Percentiles rank a stretch among this genome's conserved stretches.
Evolutionary conservation across 177 flowering plant species (phyloP).

Genomic region (Vitis hybrid): DNA sequence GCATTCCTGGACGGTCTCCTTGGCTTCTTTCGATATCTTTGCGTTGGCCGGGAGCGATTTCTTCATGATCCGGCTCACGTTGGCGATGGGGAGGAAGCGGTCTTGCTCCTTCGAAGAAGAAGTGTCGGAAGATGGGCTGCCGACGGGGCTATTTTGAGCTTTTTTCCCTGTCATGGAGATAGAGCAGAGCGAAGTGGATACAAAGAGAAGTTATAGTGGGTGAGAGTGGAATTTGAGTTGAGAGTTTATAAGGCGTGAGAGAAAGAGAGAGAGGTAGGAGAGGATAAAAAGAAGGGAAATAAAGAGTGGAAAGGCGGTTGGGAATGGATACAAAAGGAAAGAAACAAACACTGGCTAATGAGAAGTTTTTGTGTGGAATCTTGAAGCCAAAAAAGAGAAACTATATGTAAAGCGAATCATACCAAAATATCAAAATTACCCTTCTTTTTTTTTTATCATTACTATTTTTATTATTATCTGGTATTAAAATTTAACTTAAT

Average conservation of each 20-base stretch:
- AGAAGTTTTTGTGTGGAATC: no score
- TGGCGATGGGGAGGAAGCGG: constrained; percentile 47
- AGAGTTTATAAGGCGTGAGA: neutral
- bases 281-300: neutral
- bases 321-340: constrained; percentile 24
- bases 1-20: constrained; percentile 50
- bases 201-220: no score
- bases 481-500: no score
- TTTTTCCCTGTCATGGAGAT: constrained; percentile 25
- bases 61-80: constrained; percentile 52
- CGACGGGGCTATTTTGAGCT: constrained; percentile 16
- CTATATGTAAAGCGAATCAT: neutral
- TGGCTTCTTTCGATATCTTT: constrained; percentile 51
- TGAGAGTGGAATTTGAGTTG: no score
- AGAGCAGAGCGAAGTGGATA: no score
- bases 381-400: no score
- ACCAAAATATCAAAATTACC: no score
- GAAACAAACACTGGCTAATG: neutral
- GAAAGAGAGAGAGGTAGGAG: neutral
- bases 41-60: constrained; percentile 45
- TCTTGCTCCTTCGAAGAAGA: constrained; percentile 34
- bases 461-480: no score
- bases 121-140: constrained; percentile 29
- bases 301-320: constrained; percentile 19
- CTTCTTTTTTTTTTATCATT: no score